Conservation (phyloP, 192 early-diverging fungal genomes). For the Backusella liffmaniae region DNA sequence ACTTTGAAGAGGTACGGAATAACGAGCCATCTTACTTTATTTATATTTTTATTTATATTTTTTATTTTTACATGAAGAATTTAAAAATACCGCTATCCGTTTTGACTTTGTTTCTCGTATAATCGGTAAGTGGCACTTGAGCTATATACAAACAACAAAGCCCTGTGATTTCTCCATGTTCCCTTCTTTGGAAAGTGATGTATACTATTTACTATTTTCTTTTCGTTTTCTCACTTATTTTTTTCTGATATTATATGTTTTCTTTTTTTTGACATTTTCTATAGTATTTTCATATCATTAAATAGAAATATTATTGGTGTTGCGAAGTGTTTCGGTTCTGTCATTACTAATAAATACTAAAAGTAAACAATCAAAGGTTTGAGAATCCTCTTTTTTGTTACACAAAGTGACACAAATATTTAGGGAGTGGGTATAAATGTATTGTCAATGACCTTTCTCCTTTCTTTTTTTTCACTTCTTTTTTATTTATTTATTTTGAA, state of each 20-base stretch:
- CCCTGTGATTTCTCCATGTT: neutral
- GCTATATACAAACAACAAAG: neutral
- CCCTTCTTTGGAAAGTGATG: neutral
- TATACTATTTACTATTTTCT: neutral
- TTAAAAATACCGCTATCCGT: neutral
- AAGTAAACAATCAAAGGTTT: neutral
- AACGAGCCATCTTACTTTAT: too few species aligned
- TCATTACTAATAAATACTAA: slow-evolving; percentile 2
- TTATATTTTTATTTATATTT: too few species aligned
- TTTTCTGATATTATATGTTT: neutral
- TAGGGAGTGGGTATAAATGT: neutral
- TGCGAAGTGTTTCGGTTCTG: slow-evolving; percentile 5
- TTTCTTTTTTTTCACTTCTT: neutral
- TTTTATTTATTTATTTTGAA: neutral
- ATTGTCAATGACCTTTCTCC: slow-evolving; percentile 1
- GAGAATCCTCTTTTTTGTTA: neutral
- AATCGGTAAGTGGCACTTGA: slow-evolving; percentile 1
- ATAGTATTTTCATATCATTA: neutral
- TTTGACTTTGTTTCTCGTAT: neutral
- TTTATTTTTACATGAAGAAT: too few species aligned
- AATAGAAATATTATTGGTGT: neutral
- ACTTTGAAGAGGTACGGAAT: too few species aligned
- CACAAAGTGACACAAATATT: neutral
- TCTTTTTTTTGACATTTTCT: neutral
- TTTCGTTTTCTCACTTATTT: neutral